Percentiles rank a stretch among this genome's conserved stretches.
These are phyloP conservation scores for Xylaria sp. DNA, from an alignment of 2,329 filamentous ascomycete genomes.

Conservation along the genomic window DNA sequence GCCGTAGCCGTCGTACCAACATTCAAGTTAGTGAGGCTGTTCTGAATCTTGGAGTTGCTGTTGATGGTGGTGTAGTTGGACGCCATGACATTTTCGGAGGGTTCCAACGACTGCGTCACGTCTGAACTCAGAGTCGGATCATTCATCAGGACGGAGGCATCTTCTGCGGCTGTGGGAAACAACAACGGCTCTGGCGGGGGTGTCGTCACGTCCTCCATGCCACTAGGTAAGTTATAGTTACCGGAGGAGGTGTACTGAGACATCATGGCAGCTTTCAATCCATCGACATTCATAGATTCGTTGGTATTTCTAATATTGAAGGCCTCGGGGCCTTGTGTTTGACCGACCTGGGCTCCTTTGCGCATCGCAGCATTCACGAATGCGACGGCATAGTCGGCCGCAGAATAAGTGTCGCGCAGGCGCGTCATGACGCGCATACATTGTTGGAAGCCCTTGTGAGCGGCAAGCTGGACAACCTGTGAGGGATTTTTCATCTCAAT, in stretches of 20 bases:
- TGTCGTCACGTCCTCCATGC: slow-evolving; percentile 53
- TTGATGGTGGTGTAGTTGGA: slow-evolving; percentile 14
- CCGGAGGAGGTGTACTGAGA: slow-evolving; percentile 40
- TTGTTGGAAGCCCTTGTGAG: slow-evolving; percentile 83
- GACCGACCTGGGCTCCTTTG: slow-evolving; percentile 63
- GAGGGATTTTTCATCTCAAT: slow-evolving; percentile 90
- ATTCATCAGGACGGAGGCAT: slow-evolving; percentile 17
- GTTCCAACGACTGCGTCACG: slow-evolving; percentile 24
- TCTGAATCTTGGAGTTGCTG: slow-evolving; percentile 17
- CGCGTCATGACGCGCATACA: slow-evolving; percentile 94
- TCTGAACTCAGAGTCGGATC: slow-evolving; percentile 30
- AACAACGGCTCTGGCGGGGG: slow-evolving; percentile 64
- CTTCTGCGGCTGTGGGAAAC: slow-evolving; percentile 40
- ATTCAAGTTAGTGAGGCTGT: slow-evolving; percentile 19
- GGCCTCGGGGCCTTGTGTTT: slow-evolving; percentile 7
- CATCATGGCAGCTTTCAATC: slow-evolving; percentile 39
- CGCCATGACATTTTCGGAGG: slow-evolving; percentile 17
- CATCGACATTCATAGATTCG: slow-evolving; percentile 65
- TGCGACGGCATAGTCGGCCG: slow-evolving; percentile 94
- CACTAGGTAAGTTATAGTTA: slow-evolving; percentile 31
- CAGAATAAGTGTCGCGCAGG: slow-evolving; percentile 88
- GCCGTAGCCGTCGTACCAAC: background rate
- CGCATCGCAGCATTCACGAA: slow-evolving; percentile 93
- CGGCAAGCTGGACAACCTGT: slow-evolving; percentile 75
- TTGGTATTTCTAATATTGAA: slow-evolving; percentile 62